phyloP scores from a whole-genome alignment of 441 rosid genomes.

The Breynia disticha region DNA sequence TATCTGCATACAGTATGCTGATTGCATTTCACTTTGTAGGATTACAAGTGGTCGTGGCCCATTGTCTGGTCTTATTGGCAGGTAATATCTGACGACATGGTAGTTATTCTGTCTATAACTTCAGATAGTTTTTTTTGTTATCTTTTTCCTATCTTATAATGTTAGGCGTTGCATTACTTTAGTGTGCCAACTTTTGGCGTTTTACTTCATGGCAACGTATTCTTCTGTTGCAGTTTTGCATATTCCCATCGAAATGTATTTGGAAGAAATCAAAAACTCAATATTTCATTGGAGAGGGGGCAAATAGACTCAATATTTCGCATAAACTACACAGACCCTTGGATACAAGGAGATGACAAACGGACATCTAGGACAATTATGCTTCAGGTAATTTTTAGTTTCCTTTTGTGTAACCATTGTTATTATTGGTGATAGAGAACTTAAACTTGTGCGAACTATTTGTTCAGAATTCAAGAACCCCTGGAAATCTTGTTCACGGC shows the following conservation, averaged over 20 bases:
- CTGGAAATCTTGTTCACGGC: constrained; percentile 86
- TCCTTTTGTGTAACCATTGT: constrained; percentile 9
- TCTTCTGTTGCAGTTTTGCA: constrained; percentile 63
- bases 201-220: constrained; percentile 12
- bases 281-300: constrained; percentile 81
- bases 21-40: constrained; percentile 32
- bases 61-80: constrained; percentile 78
- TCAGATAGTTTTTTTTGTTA: neutral
- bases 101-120: neutral
- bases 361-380: constrained; percentile 76
- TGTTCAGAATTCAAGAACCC: constrained; percentile 79
- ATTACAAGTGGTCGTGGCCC: constrained; percentile 92
- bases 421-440: constrained; percentile 10
- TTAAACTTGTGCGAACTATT: constrained; percentile 6
- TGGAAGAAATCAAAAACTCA: constrained; percentile 88
- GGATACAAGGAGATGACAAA: constrained; percentile 96
- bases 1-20: constrained; percentile 1
- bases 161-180: neutral
- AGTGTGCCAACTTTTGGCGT: neutral
- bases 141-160: neutral
- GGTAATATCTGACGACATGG: constrained; percentile 27
- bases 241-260: constrained; percentile 88
- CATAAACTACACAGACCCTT: constrained; percentile 89
- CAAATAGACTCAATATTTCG: constrained; percentile 90
- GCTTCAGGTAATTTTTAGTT: constrained; percentile 56